Conservation (phyloP, 495 filamentous ascomycete species). For the Cladorrhinum samala region DNA sequence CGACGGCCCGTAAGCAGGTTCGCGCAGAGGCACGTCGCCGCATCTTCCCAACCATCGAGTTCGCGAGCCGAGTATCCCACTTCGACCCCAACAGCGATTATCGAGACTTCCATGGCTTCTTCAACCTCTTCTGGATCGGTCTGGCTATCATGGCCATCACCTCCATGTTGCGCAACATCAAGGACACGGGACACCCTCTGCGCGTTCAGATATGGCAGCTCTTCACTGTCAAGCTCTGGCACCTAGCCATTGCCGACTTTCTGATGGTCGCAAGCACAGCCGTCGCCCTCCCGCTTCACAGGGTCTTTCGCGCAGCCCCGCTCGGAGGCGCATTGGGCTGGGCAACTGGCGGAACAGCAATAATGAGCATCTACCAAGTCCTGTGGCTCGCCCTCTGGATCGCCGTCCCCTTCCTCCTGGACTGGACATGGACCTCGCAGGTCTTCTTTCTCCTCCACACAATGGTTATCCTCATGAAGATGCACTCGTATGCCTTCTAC, state of each 20-base stretch:
- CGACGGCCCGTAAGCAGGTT: constrained; percentile 74
- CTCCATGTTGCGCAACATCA: constrained; percentile 81
- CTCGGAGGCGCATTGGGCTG: constrained; percentile 58
- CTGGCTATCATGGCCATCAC: constrained; percentile 96
- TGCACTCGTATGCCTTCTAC: constrained; percentile 97
- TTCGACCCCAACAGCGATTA: constrained; percentile 93
- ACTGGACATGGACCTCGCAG: constrained; percentile 90
- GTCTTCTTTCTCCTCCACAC: constrained; percentile 92
- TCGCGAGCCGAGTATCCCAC: constrained; percentile 86
- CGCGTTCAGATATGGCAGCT: constrained; percentile 78
- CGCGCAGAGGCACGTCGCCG: constrained; percentile 75
- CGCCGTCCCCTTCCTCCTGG: constrained; percentile 77
- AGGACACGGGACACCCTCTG: constrained; percentile 84
- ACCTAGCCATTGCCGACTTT: constrained; percentile 75
- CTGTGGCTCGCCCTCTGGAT: constrained; percentile 81
- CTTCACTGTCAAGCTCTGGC: constrained; percentile 80
- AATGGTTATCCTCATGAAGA: constrained; percentile 91
- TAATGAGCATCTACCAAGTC: constrained; percentile 78
- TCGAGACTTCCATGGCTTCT: constrained; percentile 92
- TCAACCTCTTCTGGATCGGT: constrained; percentile 94
- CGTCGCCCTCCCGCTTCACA: constrained; percentile 68
- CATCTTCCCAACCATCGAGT: constrained; percentile 93
- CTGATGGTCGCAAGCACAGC: constrained; percentile 75
- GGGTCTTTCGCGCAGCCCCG: constrained; percentile 48
- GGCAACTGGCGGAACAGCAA: constrained; percentile 63